Evolutionary conservation across 805 yeast genomes (phyloP).

Genomic region (Yueomyces sinensis): DNA sequence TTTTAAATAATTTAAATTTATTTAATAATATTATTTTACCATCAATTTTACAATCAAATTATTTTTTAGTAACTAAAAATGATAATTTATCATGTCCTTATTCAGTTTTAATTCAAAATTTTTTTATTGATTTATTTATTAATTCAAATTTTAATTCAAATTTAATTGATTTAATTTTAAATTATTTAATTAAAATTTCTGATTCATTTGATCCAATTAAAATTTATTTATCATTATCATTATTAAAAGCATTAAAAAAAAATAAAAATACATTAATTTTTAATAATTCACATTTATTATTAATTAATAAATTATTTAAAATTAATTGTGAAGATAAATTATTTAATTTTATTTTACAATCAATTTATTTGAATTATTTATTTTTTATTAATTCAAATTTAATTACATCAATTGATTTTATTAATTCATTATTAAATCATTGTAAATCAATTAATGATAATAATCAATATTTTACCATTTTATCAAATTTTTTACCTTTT

Average conservation of each 20-base stretch:
- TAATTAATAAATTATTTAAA: conserved; percentile 26
- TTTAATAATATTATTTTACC: conserved; percentile 38
- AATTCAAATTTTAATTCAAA: neutral
- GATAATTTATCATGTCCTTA: conserved; percentile 36
- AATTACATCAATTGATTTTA: too few relatives aligned
- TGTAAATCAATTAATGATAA: too few relatives aligned
- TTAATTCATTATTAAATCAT: too few relatives aligned
- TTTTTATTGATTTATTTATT: conserved; percentile 22
- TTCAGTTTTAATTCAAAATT: conserved; percentile 38
- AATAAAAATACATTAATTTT: conserved; percentile 8
- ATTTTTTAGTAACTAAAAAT: conserved; percentile 30
- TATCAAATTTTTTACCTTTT: too few relatives aligned
- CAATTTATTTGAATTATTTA: conserved; percentile 35
- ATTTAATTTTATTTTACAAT: conserved; percentile 36
- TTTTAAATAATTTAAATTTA: conserved; percentile 28
- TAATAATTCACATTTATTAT: conserved; percentile 13
- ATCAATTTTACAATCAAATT: conserved; percentile 47
- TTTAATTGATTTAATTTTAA: conserved; percentile 27
- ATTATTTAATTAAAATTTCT: conserved; percentile 33
- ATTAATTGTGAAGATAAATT: conserved; percentile 38
- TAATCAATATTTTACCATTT: too few relatives aligned
- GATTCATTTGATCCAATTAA: conserved; percentile 59
- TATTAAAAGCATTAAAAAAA: conserved; percentile 36
- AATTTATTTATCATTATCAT: conserved; percentile 44
- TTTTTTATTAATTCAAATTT: conserved; percentile 24